Evolutionary conservation across 371 early-diverging fungal species (phyloP).

Genomic region (Actinomortierella wolfii): DNA sequence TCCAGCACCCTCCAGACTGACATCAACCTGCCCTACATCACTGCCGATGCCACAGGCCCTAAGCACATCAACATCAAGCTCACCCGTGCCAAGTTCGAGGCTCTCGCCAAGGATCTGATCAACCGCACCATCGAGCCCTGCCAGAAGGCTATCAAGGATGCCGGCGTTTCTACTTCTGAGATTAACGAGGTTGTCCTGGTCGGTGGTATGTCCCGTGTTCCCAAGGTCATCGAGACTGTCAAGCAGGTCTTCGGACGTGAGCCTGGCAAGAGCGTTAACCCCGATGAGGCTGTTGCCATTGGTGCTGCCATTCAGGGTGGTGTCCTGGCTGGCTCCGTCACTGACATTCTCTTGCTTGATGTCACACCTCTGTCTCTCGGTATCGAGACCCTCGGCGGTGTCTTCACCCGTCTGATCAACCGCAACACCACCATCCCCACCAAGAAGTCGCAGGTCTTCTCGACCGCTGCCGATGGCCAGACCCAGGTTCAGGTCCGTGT

Average conservation of each 20-base stretch:
- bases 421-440: conserved; percentile 98
- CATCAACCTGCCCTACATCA: conserved; percentile 93
- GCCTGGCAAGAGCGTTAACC: conserved; percentile 88
- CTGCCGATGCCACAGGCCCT: conserved; percentile 87
- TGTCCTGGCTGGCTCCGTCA: conserved; percentile 87
- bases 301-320: conserved; percentile 98
- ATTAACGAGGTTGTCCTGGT: conserved; percentile 96
- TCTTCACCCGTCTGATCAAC: conserved; percentile 92
- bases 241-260: conserved; percentile 84
- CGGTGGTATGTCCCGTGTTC: conserved; percentile 98
- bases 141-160: conserved; percentile 95
- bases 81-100: conserved; percentile 90
- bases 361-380: conserved; percentile 97
- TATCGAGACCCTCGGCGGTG: conserved; percentile 93
- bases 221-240: conserved; percentile 93
- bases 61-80: conserved; percentile 92
- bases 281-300: conserved; percentile 98
- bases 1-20: conserved; percentile 88
- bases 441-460: conserved; percentile 96
- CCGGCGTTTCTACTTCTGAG: conserved; percentile 68
- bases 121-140: conserved; percentile 91
- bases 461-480: conserved; percentile 96
- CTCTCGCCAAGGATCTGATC: conserved; percentile 76
- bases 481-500: conserved; percentile 94
- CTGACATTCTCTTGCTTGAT: conserved; percentile 92